These are phyloP conservation scores for Phytophthora syringae DNA, from an alignment of 352 stramenopile species.

Conservation along the genomic window DNA sequence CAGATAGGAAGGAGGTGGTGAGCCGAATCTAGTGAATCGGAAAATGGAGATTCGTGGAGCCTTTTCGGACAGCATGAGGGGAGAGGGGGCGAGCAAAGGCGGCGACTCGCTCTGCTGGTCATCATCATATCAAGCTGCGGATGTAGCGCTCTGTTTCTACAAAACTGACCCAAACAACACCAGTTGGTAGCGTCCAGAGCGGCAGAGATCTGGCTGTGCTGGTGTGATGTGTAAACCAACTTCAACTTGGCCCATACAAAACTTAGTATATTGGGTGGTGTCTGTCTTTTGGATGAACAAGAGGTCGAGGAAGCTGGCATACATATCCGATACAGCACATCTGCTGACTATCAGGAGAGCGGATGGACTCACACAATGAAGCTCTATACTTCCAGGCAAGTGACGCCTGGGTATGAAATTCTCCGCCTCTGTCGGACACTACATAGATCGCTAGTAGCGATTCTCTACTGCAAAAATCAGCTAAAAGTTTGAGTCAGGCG, in stretches of 20 bases:
- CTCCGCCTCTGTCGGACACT: too few species aligned
- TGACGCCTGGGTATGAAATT: background rate
- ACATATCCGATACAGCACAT: conserved; percentile 4
- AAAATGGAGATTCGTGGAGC: too few species aligned
- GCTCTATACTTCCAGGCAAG: background rate
- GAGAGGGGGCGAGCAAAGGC: conserved; percentile 11
- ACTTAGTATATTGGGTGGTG: conserved; percentile 4
- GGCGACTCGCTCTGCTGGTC: conserved; percentile 13
- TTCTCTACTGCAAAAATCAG: too few species aligned
- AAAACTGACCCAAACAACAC: conserved; percentile 2
- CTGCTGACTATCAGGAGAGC: conserved; percentile 12
- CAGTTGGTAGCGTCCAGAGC: conserved; percentile 3
- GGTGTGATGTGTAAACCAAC: background rate
- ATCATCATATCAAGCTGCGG: conserved; percentile 18
- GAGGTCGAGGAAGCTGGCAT: conserved; percentile 10
- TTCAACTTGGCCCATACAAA: conserved; percentile 23
- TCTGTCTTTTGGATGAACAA: background rate
- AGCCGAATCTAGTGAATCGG: conserved; percentile 25
- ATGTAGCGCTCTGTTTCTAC: conserved; percentile 22
- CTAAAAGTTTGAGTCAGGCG: too few species aligned
- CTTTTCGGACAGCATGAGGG: conserved; percentile 15
- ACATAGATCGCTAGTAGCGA: too few species aligned
- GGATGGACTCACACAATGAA: background rate
- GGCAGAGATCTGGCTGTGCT: background rate
- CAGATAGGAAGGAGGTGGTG: conserved; percentile 3